Evolutionary conservation across 192 early-diverging fungal species (phyloP), one percentile per base, ranked within the genome.

Genomic region (Podila clonocystis): DNA sequence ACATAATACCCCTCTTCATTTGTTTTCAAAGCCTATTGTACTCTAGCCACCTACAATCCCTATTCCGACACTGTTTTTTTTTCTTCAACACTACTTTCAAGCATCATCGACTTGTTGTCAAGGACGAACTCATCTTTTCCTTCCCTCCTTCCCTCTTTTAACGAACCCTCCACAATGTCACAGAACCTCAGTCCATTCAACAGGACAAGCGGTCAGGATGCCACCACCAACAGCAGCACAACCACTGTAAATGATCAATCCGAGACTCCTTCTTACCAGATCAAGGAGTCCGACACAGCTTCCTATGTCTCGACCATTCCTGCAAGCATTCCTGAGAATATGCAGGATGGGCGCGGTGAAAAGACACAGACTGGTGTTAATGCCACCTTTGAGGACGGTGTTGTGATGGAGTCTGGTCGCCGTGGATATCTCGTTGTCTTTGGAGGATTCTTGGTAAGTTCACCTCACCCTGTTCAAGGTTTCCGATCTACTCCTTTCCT

Each of bases 361-460:
- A n/a, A 60, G 58, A 4, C 5, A 13, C 26, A 60, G 19, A 52
- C 0, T 17, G 50, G 50, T 52, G 20, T 72, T 12, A 55, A 63
- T 59, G 55, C 45, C 12, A 22, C 28, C 5, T 30, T 45, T 24
- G 63, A n/a, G 7, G 67, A 75, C 13, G 73, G 20, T 52, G 68
- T 70, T 19, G 68, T 76, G 4, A 76, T 76, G 74, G 74, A 76
- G 63, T 65, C 67, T 66, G 74, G 74, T 26, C 22, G n/a, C 20
- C 67, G 74, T 20, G 68, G 74, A 49, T 65, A 65, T n/a, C 45
- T 70, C 8, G 74, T 76, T 13, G 74, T 76, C 57, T 65, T 76
- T 70, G 74, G 74, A 20, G 74, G 74, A 22, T 76, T 76, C 58
- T 55, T 76, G 38, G 74, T 76, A 70, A 63, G 73, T 68, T 52